phyloP scores from a whole-genome alignment of 345 rosid genomes.

The Barbarea vulgaris region DNA sequence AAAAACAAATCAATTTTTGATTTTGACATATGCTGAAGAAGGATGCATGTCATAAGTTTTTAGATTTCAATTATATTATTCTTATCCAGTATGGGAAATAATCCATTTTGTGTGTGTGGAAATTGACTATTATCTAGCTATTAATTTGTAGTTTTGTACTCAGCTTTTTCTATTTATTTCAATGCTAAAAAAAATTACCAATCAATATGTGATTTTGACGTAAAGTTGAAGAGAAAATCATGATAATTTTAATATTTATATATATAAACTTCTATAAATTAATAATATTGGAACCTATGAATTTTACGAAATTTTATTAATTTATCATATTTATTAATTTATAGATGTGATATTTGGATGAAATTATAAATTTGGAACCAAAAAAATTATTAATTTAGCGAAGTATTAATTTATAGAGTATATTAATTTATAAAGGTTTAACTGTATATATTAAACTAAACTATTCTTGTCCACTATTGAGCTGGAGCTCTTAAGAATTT shows the following conservation, averaged over 20 bases:
- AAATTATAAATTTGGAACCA: too few species aligned
- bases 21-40: conserved; percentile 1
- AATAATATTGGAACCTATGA: too few species aligned
- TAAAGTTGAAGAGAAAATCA: neutral
- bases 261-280: too few species aligned
- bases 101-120: neutral
- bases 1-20: neutral
- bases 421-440: too few species aligned
- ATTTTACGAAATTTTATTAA: too few species aligned
- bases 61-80: neutral
- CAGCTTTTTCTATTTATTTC: neutral
- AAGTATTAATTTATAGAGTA: too few species aligned
- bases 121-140: conserved; percentile 4
- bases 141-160: neutral
- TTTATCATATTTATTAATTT: too few species aligned
- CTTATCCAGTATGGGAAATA: conserved; percentile 6
- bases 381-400: too few species aligned
- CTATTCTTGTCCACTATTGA: neutral
- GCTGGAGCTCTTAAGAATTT: neutral
- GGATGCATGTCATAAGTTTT: neutral
- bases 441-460: neutral
- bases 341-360: too few species aligned
- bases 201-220: conserved; percentile 8
- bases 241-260: neutral
- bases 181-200: neutral